Conservation (phyloP, 345 rosid species). For the Mercurialis annua region DNA sequence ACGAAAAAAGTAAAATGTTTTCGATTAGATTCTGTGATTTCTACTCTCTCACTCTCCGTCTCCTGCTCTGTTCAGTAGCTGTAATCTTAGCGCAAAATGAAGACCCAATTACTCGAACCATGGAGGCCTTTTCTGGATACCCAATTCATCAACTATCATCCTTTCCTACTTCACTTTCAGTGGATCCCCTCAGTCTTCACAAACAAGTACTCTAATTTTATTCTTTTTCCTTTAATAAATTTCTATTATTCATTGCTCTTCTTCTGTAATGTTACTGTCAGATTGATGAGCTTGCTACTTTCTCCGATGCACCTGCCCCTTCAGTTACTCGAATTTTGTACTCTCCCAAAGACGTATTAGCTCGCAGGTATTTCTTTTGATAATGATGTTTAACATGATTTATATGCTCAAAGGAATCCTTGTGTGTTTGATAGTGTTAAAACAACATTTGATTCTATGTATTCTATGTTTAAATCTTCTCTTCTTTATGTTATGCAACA, state of each 20-base stretch:
- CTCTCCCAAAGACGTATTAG: conserved; percentile 71
- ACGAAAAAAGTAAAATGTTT: conserved; percentile 17
- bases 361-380: conserved; percentile 52
- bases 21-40: conserved; percentile 15
- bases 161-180: conserved; percentile 45
- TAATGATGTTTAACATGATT: neutral
- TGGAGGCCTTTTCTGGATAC: conserved; percentile 91
- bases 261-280: conserved; percentile 18
- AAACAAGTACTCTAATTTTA: conserved; percentile 47
- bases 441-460: neutral
- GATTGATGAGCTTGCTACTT: conserved; percentile 80
- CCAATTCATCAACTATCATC: conserved; percentile 53
- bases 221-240: neutral
- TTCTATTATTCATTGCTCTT: too few relatives aligned
- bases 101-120: conserved; percentile 56
- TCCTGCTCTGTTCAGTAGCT: conserved; percentile 22
- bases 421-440: neutral
- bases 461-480: too few relatives aligned
- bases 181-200: conserved; percentile 51
- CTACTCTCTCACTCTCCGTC: conserved; percentile 19
- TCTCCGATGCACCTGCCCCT: conserved; percentile 85
- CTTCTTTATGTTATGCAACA: neutral
- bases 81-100: conserved; percentile 36
- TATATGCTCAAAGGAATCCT: neutral
- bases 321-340: conserved; percentile 85